Evolutionary conservation across 2,329 filamentous ascomycete species (phyloP), one percentile per base, ranked within the genome.

Genomic region (Harringtonia lauricola): DNA sequence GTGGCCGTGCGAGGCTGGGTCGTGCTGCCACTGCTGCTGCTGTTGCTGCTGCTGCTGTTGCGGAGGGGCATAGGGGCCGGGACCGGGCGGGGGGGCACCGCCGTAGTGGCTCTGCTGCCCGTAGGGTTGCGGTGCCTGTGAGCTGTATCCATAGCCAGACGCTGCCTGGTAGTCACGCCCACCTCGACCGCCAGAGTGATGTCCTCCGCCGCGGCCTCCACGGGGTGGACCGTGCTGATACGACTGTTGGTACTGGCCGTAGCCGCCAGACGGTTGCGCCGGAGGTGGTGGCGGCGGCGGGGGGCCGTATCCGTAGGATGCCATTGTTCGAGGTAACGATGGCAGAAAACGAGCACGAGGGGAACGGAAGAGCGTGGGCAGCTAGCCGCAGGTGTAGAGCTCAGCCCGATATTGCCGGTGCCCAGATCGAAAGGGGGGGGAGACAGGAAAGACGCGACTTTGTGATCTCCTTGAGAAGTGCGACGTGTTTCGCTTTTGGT

Each of bases 241-340:
- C 8, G 61, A 52, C 36, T 58, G 54, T 43, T 54, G 56, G 47
- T 66, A 64, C 31, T 64, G 61, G 8, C 59, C 55, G 44, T 70
- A 72, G 29, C 57, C 60, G 12, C 56, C 51, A 31, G 44, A 57
- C 54, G 56, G 48, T 19, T 57, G 54, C 3, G 60, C 50, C 9
- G 59, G 50, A 9, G 57, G 55, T 22, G 63, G 70, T 5, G 70
- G 64, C 17, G 71, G 69, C 13, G 71, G 71, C 44, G 71, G 70
- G 19, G 70, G 71, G n/a, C 65, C 71, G 62, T 74, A 75, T 42
- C 66, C 68, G 61, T 75, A 74, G 28, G 59, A 57, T 19, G 70
- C 63, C 70, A 74, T 74, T 40, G 15, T 34, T 12, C n/a, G 26
- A 21, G 31, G 9, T 9, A 28, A 41, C 2, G 30, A 8, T 17